Evolutionary conservation across 2,329 filamentous ascomycete species (phyloP), one percentile per base, ranked within the genome.

Genomic region (Gaeumannomyces tritici): DNA sequence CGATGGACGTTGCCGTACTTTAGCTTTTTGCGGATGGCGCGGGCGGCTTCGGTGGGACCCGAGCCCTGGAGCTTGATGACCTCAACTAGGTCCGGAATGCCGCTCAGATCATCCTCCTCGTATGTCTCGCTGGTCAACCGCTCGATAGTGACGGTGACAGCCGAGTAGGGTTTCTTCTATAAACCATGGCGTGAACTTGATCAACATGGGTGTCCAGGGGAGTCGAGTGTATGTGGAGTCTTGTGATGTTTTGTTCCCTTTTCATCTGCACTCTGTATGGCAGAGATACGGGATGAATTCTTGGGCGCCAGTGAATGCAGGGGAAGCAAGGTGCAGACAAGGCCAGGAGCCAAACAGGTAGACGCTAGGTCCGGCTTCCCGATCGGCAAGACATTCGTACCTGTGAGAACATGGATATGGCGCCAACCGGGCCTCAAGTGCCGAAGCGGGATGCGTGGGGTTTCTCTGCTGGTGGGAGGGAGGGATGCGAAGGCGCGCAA

Each of bases 1-100:
- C 92, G 89, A 74, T 98, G 93, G n/a, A 90, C 82, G 70, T 87
- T 96, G 69, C 95, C 95, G 75, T 99, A 98, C 79, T 99, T 99
- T 82, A 99, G 85, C 80, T 98, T 98, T 84, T 99, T 99, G 64
- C 95, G 87, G 69, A 99, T 84, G 59, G 95, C 93, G 71, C 95
- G 86, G 62, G 93, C 91, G 64, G 93, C 93, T 79, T 99, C 95
- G 15, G 86, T 84, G 1, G 95, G 91, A 0, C 95, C 95, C 8
- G 90, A 89, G 29, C 84, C 82, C 75, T 99, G 95, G 64, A 99
- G 86, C 67, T 90, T 89, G 72, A 99, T 90, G 63, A 95, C 91
- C 75, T 99, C 95, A 66, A 98, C 90, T 28, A 99, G 85, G 70
- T 98, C 93, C 55, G 93, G 90, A 66, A 99, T 91, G 28, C 93